Percentiles rank a stretch among this genome's conserved stretches.
phyloP scores from a whole-genome alignment of 2,329 filamentous ascomycete species.

The Akanthomyces lecanii region DNA sequence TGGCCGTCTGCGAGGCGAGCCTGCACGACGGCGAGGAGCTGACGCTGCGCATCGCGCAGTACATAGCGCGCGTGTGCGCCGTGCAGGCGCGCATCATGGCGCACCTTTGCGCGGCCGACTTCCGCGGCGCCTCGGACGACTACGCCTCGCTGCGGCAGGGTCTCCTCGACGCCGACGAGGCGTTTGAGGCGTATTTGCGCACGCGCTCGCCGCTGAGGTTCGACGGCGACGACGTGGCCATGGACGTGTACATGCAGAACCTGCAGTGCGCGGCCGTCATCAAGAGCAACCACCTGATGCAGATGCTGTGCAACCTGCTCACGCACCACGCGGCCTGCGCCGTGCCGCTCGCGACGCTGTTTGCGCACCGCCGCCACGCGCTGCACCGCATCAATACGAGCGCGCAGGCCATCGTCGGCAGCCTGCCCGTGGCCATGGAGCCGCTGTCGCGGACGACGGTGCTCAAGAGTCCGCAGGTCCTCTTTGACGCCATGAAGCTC shows the following conservation, averaged over 20 bases:
- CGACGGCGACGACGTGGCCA: constrained; percentile 16
- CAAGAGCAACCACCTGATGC: constrained; percentile 32
- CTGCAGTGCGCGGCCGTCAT: constrained; percentile 31
- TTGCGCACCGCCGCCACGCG: constrained; percentile 25
- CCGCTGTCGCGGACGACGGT: constrained; percentile 18
- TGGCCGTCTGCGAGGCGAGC: constrained; percentile 27
- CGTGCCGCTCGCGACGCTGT: constrained; percentile 25
- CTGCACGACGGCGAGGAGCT: constrained; percentile 26
- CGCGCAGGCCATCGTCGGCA: constrained; percentile 28
- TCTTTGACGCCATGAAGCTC: constrained; percentile 36
- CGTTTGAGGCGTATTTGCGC: constrained; percentile 10
- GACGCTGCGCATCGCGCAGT: constrained; percentile 26
- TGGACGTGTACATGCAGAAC: constrained; percentile 31
- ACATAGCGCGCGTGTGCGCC: constrained; percentile 26
- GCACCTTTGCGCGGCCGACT: constrained; percentile 27
- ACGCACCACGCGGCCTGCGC: constrained; percentile 27
- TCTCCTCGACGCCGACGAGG: constrained; percentile 21
- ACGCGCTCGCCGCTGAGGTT: constrained; percentile 15
- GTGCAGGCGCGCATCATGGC: constrained; percentile 27
- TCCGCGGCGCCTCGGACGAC: constrained; percentile 25
- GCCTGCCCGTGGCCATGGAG: constrained; percentile 25
- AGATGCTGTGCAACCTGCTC: constrained; percentile 33
- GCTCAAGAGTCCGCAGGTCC: constrained; percentile 25
- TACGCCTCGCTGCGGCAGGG: constrained; percentile 24
- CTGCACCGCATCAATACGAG: constrained; percentile 29